Percentiles rank a stretch among this genome's conserved stretches.
These are phyloP conservation scores for Podila epigama DNA, from an alignment of 192 early-diverging fungal genomes.

Conservation along the genomic window DNA sequence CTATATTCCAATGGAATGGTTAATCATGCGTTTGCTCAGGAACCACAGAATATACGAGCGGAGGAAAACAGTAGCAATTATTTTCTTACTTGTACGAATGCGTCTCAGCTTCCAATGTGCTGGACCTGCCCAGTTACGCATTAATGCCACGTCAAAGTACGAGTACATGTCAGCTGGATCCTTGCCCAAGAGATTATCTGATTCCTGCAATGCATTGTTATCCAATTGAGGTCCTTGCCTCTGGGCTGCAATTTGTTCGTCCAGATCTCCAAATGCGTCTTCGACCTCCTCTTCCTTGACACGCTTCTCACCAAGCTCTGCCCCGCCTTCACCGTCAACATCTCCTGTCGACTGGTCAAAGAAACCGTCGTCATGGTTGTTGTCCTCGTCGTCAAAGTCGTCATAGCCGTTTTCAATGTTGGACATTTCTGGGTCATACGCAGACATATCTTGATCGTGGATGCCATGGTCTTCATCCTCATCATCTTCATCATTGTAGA, in stretches of 20 bases:
- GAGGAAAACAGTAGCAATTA: too few relatives aligned
- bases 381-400: constrained; percentile 19
- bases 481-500: constrained; percentile 55
- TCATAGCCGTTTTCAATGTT: constrained; percentile 13
- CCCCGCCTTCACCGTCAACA: constrained; percentile 52
- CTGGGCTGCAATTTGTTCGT: constrained; percentile 32
- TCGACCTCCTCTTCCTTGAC: constrained; percentile 51
- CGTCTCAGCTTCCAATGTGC: constrained; percentile 85
- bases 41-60: not conserved
- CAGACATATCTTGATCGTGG: constrained; percentile 16
- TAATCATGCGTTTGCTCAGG: not conserved
- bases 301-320: constrained; percentile 18
- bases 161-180: constrained; percentile 75
- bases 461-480: constrained; percentile 12
- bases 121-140: constrained; percentile 92
- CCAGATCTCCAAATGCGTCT: constrained; percentile 45
- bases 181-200: constrained; percentile 60
- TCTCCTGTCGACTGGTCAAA: constrained; percentile 51
- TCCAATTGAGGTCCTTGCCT: constrained; percentile 37
- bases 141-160: constrained; percentile 87
- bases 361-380: constrained; percentile 24
- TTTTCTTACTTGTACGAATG: constrained; percentile 38
- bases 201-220: constrained; percentile 51
- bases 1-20: not conserved
- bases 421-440: not conserved